These are phyloP conservation scores for Mycocentrospora acerina DNA, from an alignment of 2,329 filamentous ascomycete species.

Conservation along the genomic window DNA sequence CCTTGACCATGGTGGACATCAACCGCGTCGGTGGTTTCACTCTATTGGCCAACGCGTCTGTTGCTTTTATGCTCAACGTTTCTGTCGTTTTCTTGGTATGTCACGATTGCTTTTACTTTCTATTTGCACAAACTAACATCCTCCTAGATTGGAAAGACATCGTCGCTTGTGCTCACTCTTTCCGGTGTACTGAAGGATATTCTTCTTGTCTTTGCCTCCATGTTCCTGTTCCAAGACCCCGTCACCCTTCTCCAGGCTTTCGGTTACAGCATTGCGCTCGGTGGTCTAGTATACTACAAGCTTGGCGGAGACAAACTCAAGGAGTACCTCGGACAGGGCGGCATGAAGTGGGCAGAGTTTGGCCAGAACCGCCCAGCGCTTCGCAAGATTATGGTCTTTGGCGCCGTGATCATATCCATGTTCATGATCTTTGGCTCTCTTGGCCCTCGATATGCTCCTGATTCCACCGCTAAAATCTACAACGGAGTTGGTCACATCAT, in stretches of 20 bases:
- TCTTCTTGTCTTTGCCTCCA: conserved; percentile 75
- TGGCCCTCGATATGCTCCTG: conserved; percentile 41
- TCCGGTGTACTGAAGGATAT: conserved; percentile 89
- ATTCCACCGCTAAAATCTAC: conserved; percentile 37
- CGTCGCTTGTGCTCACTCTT: conserved; percentile 80
- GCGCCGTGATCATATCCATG: conserved; percentile 61
- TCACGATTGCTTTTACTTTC: conserved; percentile 11
- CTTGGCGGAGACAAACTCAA: conserved; percentile 80
- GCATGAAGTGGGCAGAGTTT: conserved; percentile 83
- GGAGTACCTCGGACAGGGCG: conserved; percentile 71
- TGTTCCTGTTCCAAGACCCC: conserved; percentile 78
- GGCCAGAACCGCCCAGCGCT: conserved; percentile 73
- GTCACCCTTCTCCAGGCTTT: conserved; percentile 77
- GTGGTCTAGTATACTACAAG: conserved; percentile 83
- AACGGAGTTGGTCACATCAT: conserved; percentile 40
- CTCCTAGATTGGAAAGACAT: conserved; percentile 79
- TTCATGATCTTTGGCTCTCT: conserved; percentile 67
- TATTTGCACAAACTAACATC: conserved; percentile 12
- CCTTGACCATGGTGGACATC: conserved; percentile 68
- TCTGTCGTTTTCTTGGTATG: conserved; percentile 83
- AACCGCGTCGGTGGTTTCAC: conserved; percentile 71
- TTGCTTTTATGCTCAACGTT: conserved; percentile 80
- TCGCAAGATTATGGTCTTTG: conserved; percentile 75
- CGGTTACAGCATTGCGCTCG: conserved; percentile 78
- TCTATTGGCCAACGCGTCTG: conserved; percentile 73